Evolutionary conservation across 2,329 filamentous ascomycete species (phyloP).

Genomic region (Parafenestella ontariensis): DNA sequence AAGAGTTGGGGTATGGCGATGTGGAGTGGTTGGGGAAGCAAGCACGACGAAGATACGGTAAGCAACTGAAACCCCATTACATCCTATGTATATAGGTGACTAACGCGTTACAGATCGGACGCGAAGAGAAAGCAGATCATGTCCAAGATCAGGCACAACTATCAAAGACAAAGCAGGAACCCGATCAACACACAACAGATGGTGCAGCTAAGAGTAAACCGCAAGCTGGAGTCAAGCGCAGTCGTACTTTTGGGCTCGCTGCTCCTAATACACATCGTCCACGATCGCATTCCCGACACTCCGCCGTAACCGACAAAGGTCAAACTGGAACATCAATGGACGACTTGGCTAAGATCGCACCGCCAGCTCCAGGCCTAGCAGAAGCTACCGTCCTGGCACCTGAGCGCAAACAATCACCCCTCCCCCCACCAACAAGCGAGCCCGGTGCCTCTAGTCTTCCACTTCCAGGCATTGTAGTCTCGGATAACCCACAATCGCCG

Average conservation of each 20-base stretch:
- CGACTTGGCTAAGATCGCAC: constrained; percentile 29
- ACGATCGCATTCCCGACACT: constrained; percentile 39
- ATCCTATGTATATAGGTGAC: neutral
- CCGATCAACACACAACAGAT: constrained; percentile 32
- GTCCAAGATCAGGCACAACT: constrained; percentile 17
- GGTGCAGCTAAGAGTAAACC: constrained; percentile 38
- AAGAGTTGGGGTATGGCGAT: constrained; percentile 79
- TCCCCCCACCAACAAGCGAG: constrained; percentile 24
- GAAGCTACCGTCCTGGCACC: constrained; percentile 39
- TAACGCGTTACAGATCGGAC: constrained; percentile 36
- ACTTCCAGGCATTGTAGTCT: constrained; percentile 27
- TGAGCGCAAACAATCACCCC: constrained; percentile 33
- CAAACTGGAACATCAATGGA: constrained; percentile 33
- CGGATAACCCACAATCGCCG: constrained; percentile 33
- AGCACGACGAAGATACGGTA: constrained; percentile 81
- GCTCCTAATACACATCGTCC: constrained; percentile 15
- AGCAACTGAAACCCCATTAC: constrained; percentile 1
- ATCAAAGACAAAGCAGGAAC: constrained; percentile 37
- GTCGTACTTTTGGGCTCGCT: constrained; percentile 10
- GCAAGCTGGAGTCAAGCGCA: constrained; percentile 8
- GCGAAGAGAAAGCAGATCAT: constrained; percentile 43
- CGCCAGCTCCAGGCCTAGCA: constrained; percentile 29
- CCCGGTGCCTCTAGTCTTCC: neutral
- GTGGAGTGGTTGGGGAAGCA: constrained; percentile 89
- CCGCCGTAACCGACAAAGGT: constrained; percentile 42